Evolutionary conservation across 192 early-diverging fungal species (phyloP).

Genomic region (Entomortierella lignicola): DNA sequence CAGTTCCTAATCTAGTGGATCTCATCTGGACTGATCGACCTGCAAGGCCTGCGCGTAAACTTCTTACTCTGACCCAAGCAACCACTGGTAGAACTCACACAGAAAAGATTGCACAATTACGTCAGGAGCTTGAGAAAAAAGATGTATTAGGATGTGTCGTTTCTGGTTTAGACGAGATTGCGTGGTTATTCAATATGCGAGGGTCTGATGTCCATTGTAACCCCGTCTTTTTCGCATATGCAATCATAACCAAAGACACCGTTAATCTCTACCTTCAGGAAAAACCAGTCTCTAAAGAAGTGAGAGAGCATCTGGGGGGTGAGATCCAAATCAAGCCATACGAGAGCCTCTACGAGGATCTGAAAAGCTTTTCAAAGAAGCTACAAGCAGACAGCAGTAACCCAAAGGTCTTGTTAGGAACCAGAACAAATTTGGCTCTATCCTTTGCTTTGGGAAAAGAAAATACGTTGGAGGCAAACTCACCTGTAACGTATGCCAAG

Average conservation of each 20-base stretch:
- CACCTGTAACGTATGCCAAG: constrained; percentile 84
- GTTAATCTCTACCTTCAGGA: constrained; percentile 84
- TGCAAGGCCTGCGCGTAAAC: constrained; percentile 61
- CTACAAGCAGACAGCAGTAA: constrained; percentile 18
- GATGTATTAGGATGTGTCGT: constrained; percentile 79
- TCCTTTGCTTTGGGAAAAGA: constrained; percentile 29
- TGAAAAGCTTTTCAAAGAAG: constrained; percentile 51
- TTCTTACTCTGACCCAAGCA: constrained; percentile 23
- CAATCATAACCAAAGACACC: constrained; percentile 75
- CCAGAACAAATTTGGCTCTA: constrained; percentile 31
- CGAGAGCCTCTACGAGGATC: constrained; percentile 77
- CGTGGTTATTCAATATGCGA: constrained; percentile 97
- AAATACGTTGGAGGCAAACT: constrained; percentile 63
- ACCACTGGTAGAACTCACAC: constrained; percentile 41
- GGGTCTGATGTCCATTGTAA: constrained; percentile 97
- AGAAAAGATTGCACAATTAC: constrained; percentile 81
- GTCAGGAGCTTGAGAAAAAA: constrained; percentile 69
- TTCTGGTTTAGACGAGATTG: constrained; percentile 93
- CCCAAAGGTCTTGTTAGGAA: constrained; percentile 28
- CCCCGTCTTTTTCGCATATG: constrained; percentile 95
- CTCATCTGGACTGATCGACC: constrained; percentile 85
- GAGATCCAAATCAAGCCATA: constrained; percentile 78
- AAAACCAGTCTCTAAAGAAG: constrained; percentile 71
- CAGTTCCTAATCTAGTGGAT: constrained; percentile 88
- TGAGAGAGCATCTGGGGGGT: constrained; percentile 67